Conservation (phyloP, 1,139 yeast genomes). For the Magnusiomyces sp. region DNA sequence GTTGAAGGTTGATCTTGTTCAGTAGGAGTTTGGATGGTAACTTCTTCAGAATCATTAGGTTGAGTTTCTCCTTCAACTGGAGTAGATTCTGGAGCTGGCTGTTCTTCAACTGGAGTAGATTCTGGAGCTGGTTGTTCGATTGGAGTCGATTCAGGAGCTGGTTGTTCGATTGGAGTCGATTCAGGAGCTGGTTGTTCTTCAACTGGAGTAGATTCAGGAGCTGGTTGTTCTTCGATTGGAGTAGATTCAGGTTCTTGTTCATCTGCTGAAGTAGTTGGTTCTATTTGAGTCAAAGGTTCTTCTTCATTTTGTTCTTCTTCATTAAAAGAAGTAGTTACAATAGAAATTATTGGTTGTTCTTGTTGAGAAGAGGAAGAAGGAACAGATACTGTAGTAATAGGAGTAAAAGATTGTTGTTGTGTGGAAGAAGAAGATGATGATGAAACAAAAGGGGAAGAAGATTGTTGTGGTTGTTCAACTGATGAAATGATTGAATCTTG, state of each 20-base stretch:
- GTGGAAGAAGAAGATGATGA: too few species aligned
- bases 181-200: background rate
- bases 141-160: background rate
- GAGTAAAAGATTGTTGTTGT: too few species aligned
- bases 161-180: background rate
- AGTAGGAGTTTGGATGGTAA: too few species aligned
- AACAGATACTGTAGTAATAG: too few species aligned
- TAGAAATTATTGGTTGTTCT: background rate
- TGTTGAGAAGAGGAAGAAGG: background rate
- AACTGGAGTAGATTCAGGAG: background rate
- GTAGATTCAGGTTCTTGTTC: background rate
- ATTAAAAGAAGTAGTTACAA: too few species aligned
- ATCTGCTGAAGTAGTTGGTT: background rate
- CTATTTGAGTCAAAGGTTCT: slow-evolving; percentile 2
- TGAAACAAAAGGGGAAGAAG: background rate
- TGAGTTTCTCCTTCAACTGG: too few species aligned
- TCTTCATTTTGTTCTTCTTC: too few species aligned
- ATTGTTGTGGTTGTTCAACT: background rate
- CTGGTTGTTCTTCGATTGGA: slow-evolving; percentile 1
- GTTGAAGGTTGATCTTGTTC: too few species aligned
- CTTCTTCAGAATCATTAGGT: too few species aligned
- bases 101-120: background rate
- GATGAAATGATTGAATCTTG: background rate
- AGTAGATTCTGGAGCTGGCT: background rate
- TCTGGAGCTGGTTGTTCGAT: background rate